A percentile compares a stretch with the other conserved stretches of the same genome.
Evolutionary conservation across 1,284 basidiomycete genomes (phyloP).

Genomic region (Marasmius sp.): DNA sequence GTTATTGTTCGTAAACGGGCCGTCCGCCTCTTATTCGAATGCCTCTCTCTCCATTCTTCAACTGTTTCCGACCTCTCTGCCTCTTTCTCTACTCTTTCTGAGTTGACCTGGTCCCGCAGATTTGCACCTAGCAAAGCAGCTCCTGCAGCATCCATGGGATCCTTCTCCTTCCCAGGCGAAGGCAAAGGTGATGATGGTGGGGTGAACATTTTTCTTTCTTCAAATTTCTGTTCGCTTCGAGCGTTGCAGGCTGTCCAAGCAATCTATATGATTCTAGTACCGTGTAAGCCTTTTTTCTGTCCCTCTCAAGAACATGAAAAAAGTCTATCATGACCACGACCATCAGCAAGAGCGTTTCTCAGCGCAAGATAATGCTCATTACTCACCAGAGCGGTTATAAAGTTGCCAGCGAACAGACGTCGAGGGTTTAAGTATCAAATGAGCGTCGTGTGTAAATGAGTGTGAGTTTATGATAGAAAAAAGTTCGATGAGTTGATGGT

Average conservation of each 20-base stretch:
- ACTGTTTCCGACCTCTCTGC: background rate
- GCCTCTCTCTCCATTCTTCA: background rate
- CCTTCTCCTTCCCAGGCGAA: background rate
- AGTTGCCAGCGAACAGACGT: background rate
- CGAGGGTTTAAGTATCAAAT: background rate
- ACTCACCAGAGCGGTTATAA: background rate
- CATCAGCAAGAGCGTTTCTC: background rate
- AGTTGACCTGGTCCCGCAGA: background rate
- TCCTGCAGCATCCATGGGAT: slow-evolving; percentile 3
- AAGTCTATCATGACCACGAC: background rate
- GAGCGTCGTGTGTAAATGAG: background rate
- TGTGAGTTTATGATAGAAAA: background rate
- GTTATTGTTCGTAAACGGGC: slow-evolving; percentile 10
- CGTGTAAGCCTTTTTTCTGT: background rate
- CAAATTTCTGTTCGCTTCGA: background rate
- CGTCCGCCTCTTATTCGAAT: background rate
- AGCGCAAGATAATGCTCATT: background rate
- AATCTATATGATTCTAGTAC: background rate
- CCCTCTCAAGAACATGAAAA: background rate
- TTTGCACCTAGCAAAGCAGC: slow-evolving; percentile 8
- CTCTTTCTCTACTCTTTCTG: background rate
- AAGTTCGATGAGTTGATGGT: background rate
- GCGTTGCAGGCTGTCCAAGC: background rate
- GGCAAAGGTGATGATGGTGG: slow-evolving; percentile 5
- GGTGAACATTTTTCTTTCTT: slow-evolving; percentile 2